These are phyloP conservation scores for Plasmodium knowlesi DNA, from an alignment of 169 alveolate genomes.

Conservation along the genomic window DNA sequence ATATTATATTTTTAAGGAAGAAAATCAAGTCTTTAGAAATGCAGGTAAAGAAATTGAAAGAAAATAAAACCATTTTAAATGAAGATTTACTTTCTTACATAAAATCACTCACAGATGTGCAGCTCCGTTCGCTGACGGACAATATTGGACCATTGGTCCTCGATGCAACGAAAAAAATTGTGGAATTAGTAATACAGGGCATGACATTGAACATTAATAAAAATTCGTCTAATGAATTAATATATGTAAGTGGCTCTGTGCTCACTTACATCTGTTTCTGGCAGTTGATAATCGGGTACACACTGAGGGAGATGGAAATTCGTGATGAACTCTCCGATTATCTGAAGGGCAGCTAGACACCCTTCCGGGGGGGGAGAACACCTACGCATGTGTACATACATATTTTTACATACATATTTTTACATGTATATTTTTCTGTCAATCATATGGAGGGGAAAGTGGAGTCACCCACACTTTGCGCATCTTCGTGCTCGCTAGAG, in stretches of 20 bases:
- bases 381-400: background rate
- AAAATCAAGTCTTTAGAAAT: conserved; percentile 62
- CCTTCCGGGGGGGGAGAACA: background rate
- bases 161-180: conserved; percentile 84
- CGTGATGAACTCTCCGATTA: conserved; percentile 78
- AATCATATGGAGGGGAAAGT: background rate
- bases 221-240: conserved; percentile 32
- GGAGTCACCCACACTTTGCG: background rate
- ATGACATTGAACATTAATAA: conserved; percentile 76
- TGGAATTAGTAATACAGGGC: conserved; percentile 80
- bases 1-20: conserved; percentile 57
- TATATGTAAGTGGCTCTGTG: conserved; percentile 74
- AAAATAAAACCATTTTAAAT: conserved; percentile 31
- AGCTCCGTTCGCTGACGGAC: conserved; percentile 81
- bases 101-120: conserved; percentile 81
- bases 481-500: background rate
- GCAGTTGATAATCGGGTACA: conserved; percentile 89
- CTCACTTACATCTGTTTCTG: conserved; percentile 87
- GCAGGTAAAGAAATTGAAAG: conserved; percentile 31
- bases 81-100: conserved; percentile 84
- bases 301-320: conserved; percentile 85
- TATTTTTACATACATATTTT: background rate
- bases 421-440: background rate
- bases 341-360: conserved; percentile 11
- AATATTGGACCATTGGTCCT: conserved; percentile 82